These are phyloP conservation scores for Tricharina praecox DNA, from an alignment of 495 filamentous ascomycete genomes.

Conservation along the genomic window DNA sequence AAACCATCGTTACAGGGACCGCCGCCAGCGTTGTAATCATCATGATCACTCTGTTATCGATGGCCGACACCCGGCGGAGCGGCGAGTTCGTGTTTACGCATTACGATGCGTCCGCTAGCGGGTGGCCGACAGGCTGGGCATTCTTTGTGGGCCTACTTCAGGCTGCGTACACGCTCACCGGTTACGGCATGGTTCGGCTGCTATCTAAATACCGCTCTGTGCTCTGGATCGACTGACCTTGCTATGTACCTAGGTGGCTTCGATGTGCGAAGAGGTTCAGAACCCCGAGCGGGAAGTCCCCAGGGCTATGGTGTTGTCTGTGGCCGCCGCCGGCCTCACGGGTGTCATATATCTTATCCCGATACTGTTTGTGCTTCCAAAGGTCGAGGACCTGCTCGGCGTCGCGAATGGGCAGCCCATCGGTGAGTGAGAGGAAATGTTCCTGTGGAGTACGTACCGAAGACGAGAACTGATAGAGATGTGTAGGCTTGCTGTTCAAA, in stretches of 20 bases:
- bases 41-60: slow-evolving; percentile 39
- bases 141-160: slow-evolving; percentile 38
- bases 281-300: slow-evolving; percentile 42
- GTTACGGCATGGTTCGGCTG: slow-evolving; percentile 36
- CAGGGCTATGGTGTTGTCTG: slow-evolving; percentile 42
- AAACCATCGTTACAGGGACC: too few relatives aligned
- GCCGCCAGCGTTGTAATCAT: slow-evolving; percentile 43
- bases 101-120: slow-evolving; percentile 41
- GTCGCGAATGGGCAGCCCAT: slow-evolving; percentile 44
- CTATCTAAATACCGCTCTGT: too few relatives aligned
- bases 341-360: slow-evolving; percentile 45
- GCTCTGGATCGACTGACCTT: too few relatives aligned
- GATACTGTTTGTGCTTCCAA: slow-evolving; percentile 45
- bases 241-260: slow-evolving; percentile 28
- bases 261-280: slow-evolving; percentile 40
- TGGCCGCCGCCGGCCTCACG: slow-evolving; percentile 41
- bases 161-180: slow-evolving; percentile 41
- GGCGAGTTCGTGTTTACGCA: slow-evolving; percentile 45
- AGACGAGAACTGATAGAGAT: too few relatives aligned
- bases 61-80: slow-evolving; percentile 37
- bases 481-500: slow-evolving; percentile 37
- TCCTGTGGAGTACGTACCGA: too few relatives aligned
- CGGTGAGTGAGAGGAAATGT: slow-evolving; percentile 14
- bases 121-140: slow-evolving; percentile 39
- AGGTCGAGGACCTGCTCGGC: slow-evolving; percentile 33